Evolutionary conservation across 192 early-diverging fungal species (phyloP).

Genomic region (Radiomyces spectabilis): DNA sequence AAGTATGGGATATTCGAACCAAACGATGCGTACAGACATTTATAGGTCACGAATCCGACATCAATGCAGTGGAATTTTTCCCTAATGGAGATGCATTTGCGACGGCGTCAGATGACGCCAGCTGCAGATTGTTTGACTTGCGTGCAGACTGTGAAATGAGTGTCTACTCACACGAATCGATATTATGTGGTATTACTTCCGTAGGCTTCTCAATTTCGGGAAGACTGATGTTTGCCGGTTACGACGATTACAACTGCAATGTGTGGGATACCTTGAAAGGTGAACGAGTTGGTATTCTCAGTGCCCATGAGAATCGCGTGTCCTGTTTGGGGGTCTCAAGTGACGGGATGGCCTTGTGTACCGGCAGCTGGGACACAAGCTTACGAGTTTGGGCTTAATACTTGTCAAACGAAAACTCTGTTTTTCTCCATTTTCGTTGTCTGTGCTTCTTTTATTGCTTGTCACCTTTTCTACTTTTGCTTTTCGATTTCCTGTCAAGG

Average conservation of each 20-base stretch:
- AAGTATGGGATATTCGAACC: constrained; percentile 96
- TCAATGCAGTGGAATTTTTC: constrained; percentile 98
- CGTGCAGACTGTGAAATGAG: constrained; percentile 94
- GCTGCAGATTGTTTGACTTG: constrained; percentile 91
- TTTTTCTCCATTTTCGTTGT: neutral
- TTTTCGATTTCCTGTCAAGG: no score
- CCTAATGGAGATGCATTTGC: constrained; percentile 96
- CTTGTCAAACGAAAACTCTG: constrained; percentile 4
- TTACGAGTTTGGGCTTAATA: constrained; percentile 62
- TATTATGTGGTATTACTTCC: constrained; percentile 95
- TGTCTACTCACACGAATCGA: constrained; percentile 94
- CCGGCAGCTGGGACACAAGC: constrained; percentile 92
- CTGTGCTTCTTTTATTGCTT: neutral
- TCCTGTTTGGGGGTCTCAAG: constrained; percentile 88
- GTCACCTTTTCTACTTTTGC: neutral
- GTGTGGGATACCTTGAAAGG: constrained; percentile 97
- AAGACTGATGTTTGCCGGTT: constrained; percentile 93
- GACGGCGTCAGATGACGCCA: constrained; percentile 94
- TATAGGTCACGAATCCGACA: constrained; percentile 93
- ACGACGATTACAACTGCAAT: constrained; percentile 98
- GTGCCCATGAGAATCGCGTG: constrained; percentile 92
- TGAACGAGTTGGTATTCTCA: constrained; percentile 81
- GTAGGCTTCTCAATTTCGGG: constrained; percentile 93
- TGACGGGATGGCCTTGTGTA: constrained; percentile 95
- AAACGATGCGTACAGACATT: constrained; percentile 97